Percentiles rank a stretch among this genome's conserved stretches.
phyloP scores from a whole-genome alignment of 805 yeast species.

The Yamadazyma sp. region DNA sequence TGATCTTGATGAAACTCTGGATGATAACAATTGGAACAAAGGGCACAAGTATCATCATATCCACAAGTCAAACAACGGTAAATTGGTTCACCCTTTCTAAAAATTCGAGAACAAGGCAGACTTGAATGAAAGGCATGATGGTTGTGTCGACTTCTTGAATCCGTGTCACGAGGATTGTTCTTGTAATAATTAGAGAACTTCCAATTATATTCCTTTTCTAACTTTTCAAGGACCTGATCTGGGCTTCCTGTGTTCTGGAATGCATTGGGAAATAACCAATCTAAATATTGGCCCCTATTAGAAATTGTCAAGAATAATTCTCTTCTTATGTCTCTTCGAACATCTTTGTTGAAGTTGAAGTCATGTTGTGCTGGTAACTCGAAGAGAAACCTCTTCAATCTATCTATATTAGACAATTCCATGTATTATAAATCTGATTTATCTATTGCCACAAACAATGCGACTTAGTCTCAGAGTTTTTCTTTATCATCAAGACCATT shows the following conservation, averaged over 20 bases:
- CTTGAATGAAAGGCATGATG: constrained; percentile 50
- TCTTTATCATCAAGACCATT: too few relatives aligned
- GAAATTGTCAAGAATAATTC: constrained; percentile 31
- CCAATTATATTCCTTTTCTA: constrained; percentile 31
- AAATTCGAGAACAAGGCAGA: constrained; percentile 71
- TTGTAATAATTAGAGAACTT: constrained; percentile 28
- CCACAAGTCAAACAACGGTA: constrained; percentile 76
- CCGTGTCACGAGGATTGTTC: constrained; percentile 13
- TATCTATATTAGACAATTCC: constrained; percentile 4
- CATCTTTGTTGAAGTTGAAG: constrained; percentile 24
- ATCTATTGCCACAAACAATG: constrained; percentile 5
- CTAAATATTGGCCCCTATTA: constrained; percentile 27
- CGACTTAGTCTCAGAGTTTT: too few relatives aligned
- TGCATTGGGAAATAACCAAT: constrained; percentile 35
- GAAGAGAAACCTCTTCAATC: constrained; percentile 31
- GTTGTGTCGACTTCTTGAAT: constrained; percentile 20
- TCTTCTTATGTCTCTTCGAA: constrained; percentile 25
- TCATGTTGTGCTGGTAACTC: constrained; percentile 26
- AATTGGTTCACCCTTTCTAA: constrained; percentile 77
- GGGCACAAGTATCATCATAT: constrained; percentile 77
- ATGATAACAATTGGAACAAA: constrained; percentile 75
- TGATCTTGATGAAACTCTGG: constrained; percentile 72
- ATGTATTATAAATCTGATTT: not conserved
- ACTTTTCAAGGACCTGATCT: constrained; percentile 9
- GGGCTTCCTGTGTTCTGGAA: constrained; percentile 6